Evolutionary conservation across 345 rosid species (phyloP).

Genomic region (Corymbia maculata): DNA sequence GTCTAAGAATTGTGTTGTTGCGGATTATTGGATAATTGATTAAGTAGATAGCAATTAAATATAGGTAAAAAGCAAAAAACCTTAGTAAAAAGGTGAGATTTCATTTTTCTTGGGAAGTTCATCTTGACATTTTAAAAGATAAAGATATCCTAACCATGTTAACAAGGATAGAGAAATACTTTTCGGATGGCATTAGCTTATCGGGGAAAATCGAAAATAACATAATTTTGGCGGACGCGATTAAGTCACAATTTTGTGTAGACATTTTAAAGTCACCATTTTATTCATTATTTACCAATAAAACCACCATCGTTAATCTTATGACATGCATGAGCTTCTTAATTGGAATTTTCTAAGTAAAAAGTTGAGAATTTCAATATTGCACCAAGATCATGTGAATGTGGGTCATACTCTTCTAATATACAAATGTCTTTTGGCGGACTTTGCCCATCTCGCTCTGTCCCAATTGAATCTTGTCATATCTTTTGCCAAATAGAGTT

Average conservation of each 20-base stretch:
- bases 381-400: no score
- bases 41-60: background rate
- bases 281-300: background rate
- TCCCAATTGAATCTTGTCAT: background rate
- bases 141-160: background rate
- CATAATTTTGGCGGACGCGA: background rate
- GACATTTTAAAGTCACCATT: background rate
- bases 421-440: no score
- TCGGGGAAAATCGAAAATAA: background rate
- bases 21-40: background rate
- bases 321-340: background rate
- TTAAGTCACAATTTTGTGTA: background rate
- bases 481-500: background rate
- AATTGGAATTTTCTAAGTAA: background rate
- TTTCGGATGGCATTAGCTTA: background rate
- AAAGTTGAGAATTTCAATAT: background rate
- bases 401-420: no score
- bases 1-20: background rate
- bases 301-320: background rate
- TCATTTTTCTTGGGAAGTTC: background rate
- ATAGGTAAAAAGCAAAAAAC: background rate
- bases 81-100: background rate
- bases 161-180: background rate
- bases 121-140: background rate
- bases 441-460: background rate